phyloP scores from a whole-genome alignment of 2,329 filamentous ascomycete species.

The Fusarium equiseti region DNA sequence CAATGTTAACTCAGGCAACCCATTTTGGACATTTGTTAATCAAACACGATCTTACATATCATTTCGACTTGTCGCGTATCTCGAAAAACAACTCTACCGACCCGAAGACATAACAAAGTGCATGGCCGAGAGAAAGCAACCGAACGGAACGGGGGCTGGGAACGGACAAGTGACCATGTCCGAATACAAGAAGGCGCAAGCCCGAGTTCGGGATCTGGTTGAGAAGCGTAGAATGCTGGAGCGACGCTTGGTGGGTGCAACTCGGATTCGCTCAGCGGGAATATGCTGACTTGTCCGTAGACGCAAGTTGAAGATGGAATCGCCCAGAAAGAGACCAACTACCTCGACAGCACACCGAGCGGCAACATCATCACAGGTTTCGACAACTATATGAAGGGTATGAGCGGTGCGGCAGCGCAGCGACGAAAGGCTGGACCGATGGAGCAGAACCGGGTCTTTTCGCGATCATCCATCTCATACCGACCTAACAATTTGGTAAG shows the following conservation, averaged over 20 bases:
- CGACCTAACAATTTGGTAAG: slow-evolving; percentile 58
- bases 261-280: slow-evolving; percentile 49
- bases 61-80: not conserved
- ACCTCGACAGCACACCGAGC: slow-evolving; percentile 88
- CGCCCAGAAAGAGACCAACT: slow-evolving; percentile 83
- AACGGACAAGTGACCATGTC: slow-evolving; percentile 54
- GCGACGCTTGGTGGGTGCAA: slow-evolving; percentile 52
- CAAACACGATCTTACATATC: slow-evolving; percentile 11
- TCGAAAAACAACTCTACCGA: not conserved
- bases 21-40: slow-evolving; percentile 14
- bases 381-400: slow-evolving; percentile 97
- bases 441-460: slow-evolving; percentile 81
- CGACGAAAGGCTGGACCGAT: slow-evolving; percentile 73
- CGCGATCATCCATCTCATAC: slow-evolving; percentile 72
- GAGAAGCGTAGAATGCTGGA: slow-evolving; percentile 57
- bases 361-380: slow-evolving; percentile 99
- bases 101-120: not conserved
- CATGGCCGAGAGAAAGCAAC: slow-evolving; percentile 54
- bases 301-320: slow-evolving; percentile 79
- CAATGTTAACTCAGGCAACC: slow-evolving; percentile 14
- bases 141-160: slow-evolving; percentile 37
- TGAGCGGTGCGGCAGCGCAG: slow-evolving; percentile 70
- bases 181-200: slow-evolving; percentile 65
- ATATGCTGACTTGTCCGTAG: slow-evolving; percentile 45
- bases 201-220: slow-evolving; percentile 61